Evolutionary conservation across 2,329 filamentous ascomycete genomes (phyloP).

Genomic region (Colletotrichum horii): DNA sequence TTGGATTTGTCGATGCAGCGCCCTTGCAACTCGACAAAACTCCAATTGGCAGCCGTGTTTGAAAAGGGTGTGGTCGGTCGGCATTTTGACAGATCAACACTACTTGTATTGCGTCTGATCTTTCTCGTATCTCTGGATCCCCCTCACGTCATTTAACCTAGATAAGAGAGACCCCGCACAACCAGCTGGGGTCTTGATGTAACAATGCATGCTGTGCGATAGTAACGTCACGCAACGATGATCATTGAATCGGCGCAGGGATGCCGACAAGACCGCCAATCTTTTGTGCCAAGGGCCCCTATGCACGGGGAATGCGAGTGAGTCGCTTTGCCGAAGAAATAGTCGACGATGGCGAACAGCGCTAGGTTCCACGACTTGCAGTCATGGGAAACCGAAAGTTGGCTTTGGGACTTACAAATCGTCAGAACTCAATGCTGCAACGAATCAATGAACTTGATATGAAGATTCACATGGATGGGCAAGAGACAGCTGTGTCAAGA

Average conservation of each 20-base stretch:
- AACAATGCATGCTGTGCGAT: background rate
- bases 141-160: background rate
- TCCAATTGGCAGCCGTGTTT: background rate
- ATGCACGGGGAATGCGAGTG: accelerated
- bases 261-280: background rate
- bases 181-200: background rate
- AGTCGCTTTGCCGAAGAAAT: background rate
- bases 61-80: background rate
- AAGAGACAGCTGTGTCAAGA: accelerated
- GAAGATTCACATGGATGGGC: background rate
- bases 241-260: background rate
- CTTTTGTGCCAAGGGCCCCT: background rate
- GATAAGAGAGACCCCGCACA: background rate
- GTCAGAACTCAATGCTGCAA: background rate
- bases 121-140: background rate
- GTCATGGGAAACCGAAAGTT: background rate
- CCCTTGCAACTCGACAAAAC: background rate
- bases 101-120: background rate
- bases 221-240: background rate
- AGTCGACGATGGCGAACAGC: background rate
- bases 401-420: background rate
- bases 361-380: background rate
- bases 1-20: background rate
- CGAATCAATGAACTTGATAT: background rate
- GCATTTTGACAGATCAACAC: background rate